Percentiles rank a stretch among this genome's conserved stretches.
Conservation (phyloP, 176 grass and related monocot species). For the Oryza punctata region DNA sequence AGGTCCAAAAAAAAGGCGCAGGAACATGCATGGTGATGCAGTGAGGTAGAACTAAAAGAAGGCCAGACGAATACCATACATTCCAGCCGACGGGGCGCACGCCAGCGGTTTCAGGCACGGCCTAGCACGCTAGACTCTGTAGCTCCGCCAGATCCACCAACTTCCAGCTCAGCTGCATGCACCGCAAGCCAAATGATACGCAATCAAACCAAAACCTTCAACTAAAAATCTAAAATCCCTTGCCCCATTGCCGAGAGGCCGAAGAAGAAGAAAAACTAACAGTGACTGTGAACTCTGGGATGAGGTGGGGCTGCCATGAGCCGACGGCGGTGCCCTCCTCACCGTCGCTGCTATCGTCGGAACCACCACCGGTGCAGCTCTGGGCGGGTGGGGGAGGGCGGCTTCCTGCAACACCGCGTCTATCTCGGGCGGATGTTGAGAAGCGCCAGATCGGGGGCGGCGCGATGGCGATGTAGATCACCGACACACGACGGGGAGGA, state of each 20-base stretch:
- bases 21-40: no score
- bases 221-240: background rate
- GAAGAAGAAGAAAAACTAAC: slow-evolving; percentile 35
- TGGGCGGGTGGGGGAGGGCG: slow-evolving; percentile 12
- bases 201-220: background rate
- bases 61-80: slow-evolving; percentile 48
- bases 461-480: no score
- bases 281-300: slow-evolving; percentile 66
- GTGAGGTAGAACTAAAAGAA: no score
- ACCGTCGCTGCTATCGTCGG: background rate
- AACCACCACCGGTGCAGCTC: background rate
- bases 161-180: slow-evolving; percentile 65
- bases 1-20: no score
- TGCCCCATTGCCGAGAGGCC: background rate
- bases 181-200: background rate
- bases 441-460: no score
- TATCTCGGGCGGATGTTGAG: no score
- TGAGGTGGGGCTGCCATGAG: slow-evolving; percentile 50
- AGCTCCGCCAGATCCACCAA: slow-evolving; percentile 86
- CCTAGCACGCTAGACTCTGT: slow-evolving; percentile 76
- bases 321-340: slow-evolving; percentile 21
- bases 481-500: no score
- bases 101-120: slow-evolving; percentile 50
- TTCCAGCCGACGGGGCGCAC: slow-evolving; percentile 77
- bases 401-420: no score